phyloP scores from a whole-genome alignment of 1,284 basidiomycete genomes.

The Puccinia triticina region DNA sequence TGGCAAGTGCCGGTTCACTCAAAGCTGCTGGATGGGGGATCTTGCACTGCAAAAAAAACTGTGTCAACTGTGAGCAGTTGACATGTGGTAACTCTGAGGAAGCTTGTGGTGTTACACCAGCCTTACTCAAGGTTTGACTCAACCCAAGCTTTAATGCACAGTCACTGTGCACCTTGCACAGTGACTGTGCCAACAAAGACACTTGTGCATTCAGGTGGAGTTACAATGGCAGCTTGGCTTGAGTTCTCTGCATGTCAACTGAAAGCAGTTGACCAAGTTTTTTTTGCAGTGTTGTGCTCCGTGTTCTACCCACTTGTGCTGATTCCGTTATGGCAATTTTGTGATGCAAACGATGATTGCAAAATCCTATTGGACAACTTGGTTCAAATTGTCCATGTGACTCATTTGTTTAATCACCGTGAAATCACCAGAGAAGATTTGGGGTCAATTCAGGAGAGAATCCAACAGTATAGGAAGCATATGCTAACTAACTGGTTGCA shows the following conservation, averaged over 20 bases:
- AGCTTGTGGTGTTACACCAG: no score
- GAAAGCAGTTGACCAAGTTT: no score
- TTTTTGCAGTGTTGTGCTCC: neutral
- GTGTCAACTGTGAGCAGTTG: no score
- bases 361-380: neutral
- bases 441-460: neutral
- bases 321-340: neutral
- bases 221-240: no score
- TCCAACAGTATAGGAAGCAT: conserved; percentile 6
- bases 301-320: neutral
- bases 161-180: no score
- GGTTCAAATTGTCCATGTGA: neutral
- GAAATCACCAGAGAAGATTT: neutral
- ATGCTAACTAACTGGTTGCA: neutral
- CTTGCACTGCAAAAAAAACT: no score
- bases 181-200: no score
- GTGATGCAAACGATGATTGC: neutral
- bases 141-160: no score
- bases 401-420: neutral
- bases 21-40: conserved; percentile 11
- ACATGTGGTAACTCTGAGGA: no score
- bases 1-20: neutral
- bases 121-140: no score
- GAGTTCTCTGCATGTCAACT: no score
- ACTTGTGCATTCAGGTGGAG: no score